These are phyloP conservation scores for Ophiostoma tasmaniense DNA, from an alignment of 2,329 filamentous ascomycete species.

Conservation along the genomic window DNA sequence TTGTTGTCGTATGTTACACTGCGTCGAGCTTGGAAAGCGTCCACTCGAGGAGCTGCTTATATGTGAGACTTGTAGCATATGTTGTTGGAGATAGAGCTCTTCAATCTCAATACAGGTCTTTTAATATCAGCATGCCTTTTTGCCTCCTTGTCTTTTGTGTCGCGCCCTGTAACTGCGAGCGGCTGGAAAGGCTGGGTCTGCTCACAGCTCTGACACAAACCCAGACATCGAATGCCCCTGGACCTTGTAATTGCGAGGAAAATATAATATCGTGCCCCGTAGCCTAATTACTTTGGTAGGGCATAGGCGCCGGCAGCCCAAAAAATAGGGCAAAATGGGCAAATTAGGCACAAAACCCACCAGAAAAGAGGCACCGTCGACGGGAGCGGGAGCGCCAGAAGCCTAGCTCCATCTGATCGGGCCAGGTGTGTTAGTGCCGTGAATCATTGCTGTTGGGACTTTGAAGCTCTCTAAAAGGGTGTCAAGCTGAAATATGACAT, in stretches of 20 bases:
- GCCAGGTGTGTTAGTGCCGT: neutral
- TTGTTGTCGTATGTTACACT: neutral
- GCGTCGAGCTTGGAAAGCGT: neutral
- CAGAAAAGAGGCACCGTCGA: conserved; percentile 3
- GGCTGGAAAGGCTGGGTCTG: neutral
- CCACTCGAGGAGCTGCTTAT: neutral
- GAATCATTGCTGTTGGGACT: neutral
- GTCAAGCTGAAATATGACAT: neutral
- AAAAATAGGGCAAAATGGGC: neutral
- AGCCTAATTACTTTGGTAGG: neutral
- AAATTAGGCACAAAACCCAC: conserved; percentile 10
- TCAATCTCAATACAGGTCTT: neutral
- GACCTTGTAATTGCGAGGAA: neutral
- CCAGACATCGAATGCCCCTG: neutral
- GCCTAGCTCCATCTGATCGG: conserved; percentile 2
- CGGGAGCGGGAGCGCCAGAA: conserved; percentile 18
- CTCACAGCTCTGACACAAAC: neutral
- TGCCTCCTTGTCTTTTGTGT: neutral
- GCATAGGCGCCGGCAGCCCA: neutral
- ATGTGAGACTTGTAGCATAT: too few relatives aligned
- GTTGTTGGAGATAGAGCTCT: neutral
- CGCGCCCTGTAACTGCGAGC: neutral
- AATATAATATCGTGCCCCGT: neutral
- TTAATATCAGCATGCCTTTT: neutral
- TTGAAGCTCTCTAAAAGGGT: neutral